Percentiles rank a stretch among this genome's conserved stretches.
phyloP scores from a whole-genome alignment of 225 moss, liverwort and hornwort species.

The Thuidium tamariscinum region DNA sequence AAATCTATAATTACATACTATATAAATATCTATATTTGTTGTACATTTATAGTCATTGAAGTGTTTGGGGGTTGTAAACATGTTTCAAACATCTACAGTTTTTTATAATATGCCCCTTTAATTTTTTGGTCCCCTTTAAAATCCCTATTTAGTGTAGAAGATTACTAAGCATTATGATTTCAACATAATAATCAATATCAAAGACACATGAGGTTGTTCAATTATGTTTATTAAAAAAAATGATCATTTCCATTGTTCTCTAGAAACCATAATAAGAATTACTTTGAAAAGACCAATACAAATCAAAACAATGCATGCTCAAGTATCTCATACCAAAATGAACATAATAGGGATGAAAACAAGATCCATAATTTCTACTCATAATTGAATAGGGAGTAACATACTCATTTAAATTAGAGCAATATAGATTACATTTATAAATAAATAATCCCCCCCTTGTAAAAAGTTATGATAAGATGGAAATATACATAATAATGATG shows the following conservation, averaged over 20 bases:
- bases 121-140: too few species aligned
- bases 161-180: accelerated
- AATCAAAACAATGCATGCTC: not conserved
- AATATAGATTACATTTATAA: not conserved
- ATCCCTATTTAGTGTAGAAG: not conserved
- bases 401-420: not conserved
- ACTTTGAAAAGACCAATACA: not conserved
- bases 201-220: not conserved
- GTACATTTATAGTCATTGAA: too few species aligned
- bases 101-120: too few species aligned
- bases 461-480: not conserved
- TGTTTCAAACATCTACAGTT: too few species aligned
- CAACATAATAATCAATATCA: not conserved
- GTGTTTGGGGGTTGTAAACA: too few species aligned
- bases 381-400: not conserved
- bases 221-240: not conserved
- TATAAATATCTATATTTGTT: too few species aligned
- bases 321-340: not conserved
- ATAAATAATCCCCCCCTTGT: not conserved
- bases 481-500: not conserved
- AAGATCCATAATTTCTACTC: not conserved
- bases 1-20: too few species aligned
- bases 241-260: not conserved
- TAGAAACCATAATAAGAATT: not conserved
- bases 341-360: not conserved